Percentiles rank a stretch among this genome's conserved stretches.
These are phyloP conservation scores for Datura wrightii DNA, from an alignment of 257 asterid species.

Conservation along the genomic window DNA sequence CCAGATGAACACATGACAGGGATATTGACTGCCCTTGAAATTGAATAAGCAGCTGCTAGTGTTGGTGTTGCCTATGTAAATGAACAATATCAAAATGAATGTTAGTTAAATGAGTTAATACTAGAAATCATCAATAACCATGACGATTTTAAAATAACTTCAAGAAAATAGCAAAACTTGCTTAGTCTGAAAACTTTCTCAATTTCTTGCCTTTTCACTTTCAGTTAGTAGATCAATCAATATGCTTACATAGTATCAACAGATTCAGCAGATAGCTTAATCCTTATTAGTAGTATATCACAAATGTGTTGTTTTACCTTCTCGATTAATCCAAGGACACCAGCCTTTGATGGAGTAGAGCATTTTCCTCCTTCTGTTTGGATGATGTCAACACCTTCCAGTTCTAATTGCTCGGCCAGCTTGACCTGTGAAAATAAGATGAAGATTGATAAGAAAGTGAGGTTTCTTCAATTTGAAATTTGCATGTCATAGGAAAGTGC, in stretches of 20 bases:
- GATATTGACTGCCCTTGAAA: constrained; percentile 76
- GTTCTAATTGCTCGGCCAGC: constrained; percentile 81
- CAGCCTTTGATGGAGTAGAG: constrained; percentile 75
- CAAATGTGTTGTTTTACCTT: constrained; percentile 51
- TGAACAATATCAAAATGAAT: constrained; percentile 22
- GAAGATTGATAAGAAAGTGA: constrained; percentile 21
- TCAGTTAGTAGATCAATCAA: neutral
- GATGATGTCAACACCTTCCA: constrained; percentile 82
- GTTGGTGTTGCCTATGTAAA: constrained; percentile 76
- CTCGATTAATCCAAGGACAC: constrained; percentile 84
- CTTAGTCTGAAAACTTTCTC: neutral
- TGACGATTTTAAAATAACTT: neutral
- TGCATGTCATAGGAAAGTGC: neutral
- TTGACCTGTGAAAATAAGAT: constrained; percentile 50
- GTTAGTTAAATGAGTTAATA: neutral
- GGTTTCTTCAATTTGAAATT: neutral
- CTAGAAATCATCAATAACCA: neutral
- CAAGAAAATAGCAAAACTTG: neutral
- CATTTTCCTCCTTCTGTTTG: constrained; percentile 94
- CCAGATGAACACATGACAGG: constrained; percentile 96
- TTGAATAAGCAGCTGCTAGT: constrained; percentile 85
- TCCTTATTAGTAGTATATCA: neutral
- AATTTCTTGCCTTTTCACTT: neutral
- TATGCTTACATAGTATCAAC: neutral
- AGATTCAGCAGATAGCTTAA: neutral